Base-by-base conservation (phyloP, 345 rosid species). In the Eucalyptus dawsonii region DNA sequence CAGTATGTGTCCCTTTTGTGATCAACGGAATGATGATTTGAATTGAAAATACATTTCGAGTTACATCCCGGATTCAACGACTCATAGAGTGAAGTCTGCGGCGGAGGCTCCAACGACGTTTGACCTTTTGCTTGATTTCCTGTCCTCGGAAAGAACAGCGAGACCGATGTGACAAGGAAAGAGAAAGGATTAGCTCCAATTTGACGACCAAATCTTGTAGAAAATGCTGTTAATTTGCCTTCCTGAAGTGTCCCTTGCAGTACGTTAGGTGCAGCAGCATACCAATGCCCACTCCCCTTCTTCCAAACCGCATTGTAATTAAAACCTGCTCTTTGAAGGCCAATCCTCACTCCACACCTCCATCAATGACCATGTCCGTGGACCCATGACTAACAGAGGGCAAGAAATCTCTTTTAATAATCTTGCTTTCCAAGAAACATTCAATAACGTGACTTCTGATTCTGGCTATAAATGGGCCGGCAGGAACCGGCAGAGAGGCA, bases 191-290 rank as follows among this genome's bases (percentile, higher is more conserved):
- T 88, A 86, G 51, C 42, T 86, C 87, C 88, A 86, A 86, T 88
- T 50, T 17, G 58, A 76, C 86, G 88, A 50, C 87, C 60, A 49
- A 60, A 62, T 80, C 58, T 2, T 24, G 58, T 7, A 17, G 21
- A 87, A 86, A 81, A 87, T 34, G 4, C 25, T 16, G 29, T 9
- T 34, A 9, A 14, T 62, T 21, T 21, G 12, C 50, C 24, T 25
- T 62, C 17, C 40, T 24, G 5, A 49, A 87, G n/a, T 34, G 42
- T 58, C 60, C 29, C 4, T 50, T 8, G 11, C 62, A 11, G 11
- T 54, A 14, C 8, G 5, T 76, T 92, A 90, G 92, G 92, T 88
- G 69, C 12, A 92, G 50, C 90, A 58, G 88, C 90, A 72, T 81
- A 65, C 88, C 93, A 88, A 87, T 90, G 50, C 22, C 14, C 50